A percentile compares a stretch with the other conserved stretches of the same genome.
These are phyloP conservation scores for Calonectria montana DNA, from an alignment of 2,329 filamentous ascomycete genomes.

Conservation along the genomic window DNA sequence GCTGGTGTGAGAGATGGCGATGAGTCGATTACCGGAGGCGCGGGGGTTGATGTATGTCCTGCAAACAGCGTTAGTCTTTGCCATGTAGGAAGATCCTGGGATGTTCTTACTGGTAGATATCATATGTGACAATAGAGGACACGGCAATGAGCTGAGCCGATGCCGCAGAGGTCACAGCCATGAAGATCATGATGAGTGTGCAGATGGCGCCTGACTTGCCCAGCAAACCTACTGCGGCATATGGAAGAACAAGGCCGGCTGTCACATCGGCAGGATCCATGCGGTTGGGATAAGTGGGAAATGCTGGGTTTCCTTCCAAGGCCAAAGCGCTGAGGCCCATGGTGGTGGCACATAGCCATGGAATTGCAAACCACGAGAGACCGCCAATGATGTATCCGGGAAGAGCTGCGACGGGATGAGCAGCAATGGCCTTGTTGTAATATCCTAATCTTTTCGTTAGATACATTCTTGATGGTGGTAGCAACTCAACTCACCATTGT, in stretches of 20 bases:
- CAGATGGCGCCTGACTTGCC: neutral
- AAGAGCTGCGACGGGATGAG: neutral
- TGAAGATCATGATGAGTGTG: neutral
- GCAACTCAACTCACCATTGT: constrained; percentile 69
- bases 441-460: neutral
- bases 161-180: neutral
- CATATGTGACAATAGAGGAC: neutral
- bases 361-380: neutral
- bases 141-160: neutral
- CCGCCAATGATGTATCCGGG: neutral
- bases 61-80: neutral
- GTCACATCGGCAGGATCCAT: constrained; percentile 1
- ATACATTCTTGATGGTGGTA: accelerated
- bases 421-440: neutral
- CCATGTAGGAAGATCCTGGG: no score
- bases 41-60: neutral
- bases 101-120: neutral
- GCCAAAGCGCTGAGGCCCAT: neutral
- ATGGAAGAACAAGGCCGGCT: neutral
- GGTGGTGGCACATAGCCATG: neutral
- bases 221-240: neutral
- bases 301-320: neutral
- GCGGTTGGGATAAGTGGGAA: neutral
- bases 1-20: neutral
- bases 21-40: neutral